phyloP scores from a whole-genome alignment of 108 stramenopile genomes.

The Skeletonema tropicum region DNA sequence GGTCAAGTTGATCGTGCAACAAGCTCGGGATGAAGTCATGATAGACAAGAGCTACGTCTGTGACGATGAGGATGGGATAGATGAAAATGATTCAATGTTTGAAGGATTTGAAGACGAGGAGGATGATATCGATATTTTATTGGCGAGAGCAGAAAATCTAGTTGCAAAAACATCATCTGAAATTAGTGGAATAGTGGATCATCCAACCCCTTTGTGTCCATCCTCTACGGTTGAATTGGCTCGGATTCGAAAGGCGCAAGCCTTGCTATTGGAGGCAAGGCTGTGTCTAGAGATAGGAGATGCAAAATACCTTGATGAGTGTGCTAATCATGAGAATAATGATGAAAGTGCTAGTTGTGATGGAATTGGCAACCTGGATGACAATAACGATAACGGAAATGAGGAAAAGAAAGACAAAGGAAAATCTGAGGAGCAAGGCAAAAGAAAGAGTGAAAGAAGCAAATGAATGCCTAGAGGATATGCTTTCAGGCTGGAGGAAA shows the following conservation, averaged over 20 bases:
- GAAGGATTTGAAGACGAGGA: constrained; percentile 40
- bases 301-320: neutral
- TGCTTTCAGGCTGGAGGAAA: neutral
- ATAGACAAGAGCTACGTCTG: constrained; percentile 13
- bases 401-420: neutral
- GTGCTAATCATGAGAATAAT: neutral
- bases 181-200: neutral
- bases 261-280: constrained; percentile 34
- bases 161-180: constrained; percentile 11
- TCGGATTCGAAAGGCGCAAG: constrained; percentile 30
- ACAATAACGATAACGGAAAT: neutral
- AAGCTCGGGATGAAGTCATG: constrained; percentile 32
- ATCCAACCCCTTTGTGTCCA: neutral
- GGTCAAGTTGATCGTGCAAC: constrained; percentile 41
- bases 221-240: constrained; percentile 1
- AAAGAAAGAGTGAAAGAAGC: constrained; percentile 20
- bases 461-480: constrained; percentile 14
- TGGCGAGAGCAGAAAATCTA: constrained; percentile 35
- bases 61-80: constrained; percentile 13
- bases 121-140: constrained; percentile 28
- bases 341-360: neutral
- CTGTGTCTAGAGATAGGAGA: constrained; percentile 27
- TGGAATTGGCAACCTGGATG: neutral
- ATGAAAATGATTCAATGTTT: constrained; percentile 49
- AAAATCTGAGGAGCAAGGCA: constrained; percentile 15